Conservation (phyloP, 2,329 filamentous ascomycete genomes). For the Trichoderma koningiopsis region DNA sequence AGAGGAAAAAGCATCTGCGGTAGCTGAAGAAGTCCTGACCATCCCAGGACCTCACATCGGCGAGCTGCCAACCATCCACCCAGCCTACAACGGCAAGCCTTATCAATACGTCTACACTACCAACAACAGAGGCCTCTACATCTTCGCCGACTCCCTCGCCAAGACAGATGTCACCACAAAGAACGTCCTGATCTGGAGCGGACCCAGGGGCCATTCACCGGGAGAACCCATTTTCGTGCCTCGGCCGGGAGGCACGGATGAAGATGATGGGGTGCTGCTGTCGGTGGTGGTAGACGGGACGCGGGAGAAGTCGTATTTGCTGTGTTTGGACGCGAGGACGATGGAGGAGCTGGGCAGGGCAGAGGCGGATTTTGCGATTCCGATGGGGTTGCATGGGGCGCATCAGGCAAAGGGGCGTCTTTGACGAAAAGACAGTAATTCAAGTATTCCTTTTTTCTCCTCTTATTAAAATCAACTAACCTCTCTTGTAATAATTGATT, state of each 20-base stretch:
- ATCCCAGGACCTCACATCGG: conserved; percentile 57
- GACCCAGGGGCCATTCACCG: conserved; percentile 61
- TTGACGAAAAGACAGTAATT: not conserved
- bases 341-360: conserved; percentile 67
- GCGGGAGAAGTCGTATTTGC: conserved; percentile 62
- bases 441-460: not conserved
- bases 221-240: conserved; percentile 70
- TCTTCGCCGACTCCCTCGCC: conserved; percentile 62
- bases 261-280: conserved; percentile 66
- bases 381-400: conserved; percentile 66
- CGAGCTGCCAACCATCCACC: conserved; percentile 70
- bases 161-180: conserved; percentile 65
- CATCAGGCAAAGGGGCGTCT: conserved; percentile 38
- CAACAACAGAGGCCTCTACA: conserved; percentile 58
- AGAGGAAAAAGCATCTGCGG: conserved; percentile 28
- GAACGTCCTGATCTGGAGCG: conserved; percentile 58
- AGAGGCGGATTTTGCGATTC: conserved; percentile 61
- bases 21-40: conserved; percentile 43
- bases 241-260: conserved; percentile 45
- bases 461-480: not conserved
- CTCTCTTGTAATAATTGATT: not conserved
- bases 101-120: conserved; percentile 65
- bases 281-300: conserved; percentile 65
- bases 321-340: conserved; percentile 64
- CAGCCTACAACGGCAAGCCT: conserved; percentile 50